Evolutionary conservation across 306 rosid genomes (phyloP).

Genomic region (Vicia villosa): DNA sequence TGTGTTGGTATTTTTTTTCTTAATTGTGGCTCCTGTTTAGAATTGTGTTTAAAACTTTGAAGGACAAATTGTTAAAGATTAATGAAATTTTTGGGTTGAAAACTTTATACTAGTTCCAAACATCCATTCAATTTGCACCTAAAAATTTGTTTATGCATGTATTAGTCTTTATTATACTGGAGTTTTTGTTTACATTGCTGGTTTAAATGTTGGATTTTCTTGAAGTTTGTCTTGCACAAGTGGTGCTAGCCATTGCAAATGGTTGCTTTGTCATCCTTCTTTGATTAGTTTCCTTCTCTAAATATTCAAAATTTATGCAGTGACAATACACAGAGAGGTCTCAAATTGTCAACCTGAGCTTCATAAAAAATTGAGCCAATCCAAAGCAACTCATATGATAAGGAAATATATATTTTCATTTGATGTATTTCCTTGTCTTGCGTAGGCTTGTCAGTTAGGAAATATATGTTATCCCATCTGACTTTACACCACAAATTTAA

Average conservation of each 20-base stretch:
- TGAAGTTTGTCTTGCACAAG: not conserved
- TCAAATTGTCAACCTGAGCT: not conserved
- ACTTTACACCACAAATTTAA: not conserved
- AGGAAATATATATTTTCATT: no score
- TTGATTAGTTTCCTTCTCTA: not conserved
- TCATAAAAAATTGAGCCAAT: not conserved
- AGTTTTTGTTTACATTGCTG: not conserved
- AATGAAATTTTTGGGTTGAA: constrained; percentile 35
- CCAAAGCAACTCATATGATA: not conserved
- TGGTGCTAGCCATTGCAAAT: not conserved
- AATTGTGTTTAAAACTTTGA: constrained; percentile 39
- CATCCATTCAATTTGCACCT: not conserved
- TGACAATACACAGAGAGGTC: not conserved
- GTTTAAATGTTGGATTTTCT: constrained; percentile 7
- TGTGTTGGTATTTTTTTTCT: constrained; percentile 41
- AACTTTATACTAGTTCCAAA: constrained; percentile 29
- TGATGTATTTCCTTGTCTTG: not conserved
- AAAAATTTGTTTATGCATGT: constrained; percentile 1
- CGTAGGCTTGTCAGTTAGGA: not conserved
- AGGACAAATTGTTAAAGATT: constrained; percentile 39
- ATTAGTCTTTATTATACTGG: not conserved
- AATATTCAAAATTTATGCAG: not conserved
- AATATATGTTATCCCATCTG: not conserved
- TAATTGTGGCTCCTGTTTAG: constrained; percentile 31
- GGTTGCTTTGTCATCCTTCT: not conserved